Percentiles rank a stretch among this genome's conserved stretches.
These are phyloP conservation scores for Ambrosiella cleistominuta DNA, from an alignment of 2,329 filamentous ascomycete species.

Conservation along the genomic window DNA sequence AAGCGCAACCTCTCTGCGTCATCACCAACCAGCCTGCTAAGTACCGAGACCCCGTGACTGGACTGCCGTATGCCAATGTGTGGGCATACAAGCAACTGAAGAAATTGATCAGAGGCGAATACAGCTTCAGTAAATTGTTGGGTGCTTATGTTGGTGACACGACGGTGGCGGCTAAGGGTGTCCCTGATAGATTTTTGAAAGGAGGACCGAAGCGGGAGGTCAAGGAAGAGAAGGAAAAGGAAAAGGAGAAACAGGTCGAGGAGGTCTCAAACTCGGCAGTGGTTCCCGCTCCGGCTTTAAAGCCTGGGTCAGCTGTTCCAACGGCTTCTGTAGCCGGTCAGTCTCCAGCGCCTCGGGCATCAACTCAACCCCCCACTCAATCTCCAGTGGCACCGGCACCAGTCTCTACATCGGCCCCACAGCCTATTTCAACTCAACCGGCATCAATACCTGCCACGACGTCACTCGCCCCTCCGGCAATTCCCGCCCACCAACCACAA, in stretches of 20 bases:
- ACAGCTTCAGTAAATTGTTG: slow-evolving; percentile 64
- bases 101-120: slow-evolving; percentile 52
- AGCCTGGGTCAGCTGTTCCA: too few species aligned
- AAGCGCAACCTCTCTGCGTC: slow-evolving; percentile 45
- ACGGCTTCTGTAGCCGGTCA: background rate
- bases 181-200: slow-evolving; percentile 55
- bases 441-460: background rate
- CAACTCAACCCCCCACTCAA: background rate
- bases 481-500: background rate
- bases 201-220: background rate
- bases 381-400: too few species aligned
- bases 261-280: background rate
- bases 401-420: background rate
- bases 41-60: slow-evolving; percentile 73
- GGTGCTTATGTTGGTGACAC: slow-evolving; percentile 67
- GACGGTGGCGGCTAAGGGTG: slow-evolving; percentile 50
- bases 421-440: background rate
- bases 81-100: slow-evolving; percentile 72
- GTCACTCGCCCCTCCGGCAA: background rate
- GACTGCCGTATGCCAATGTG: slow-evolving; percentile 61
- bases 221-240: background rate
- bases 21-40: slow-evolving; percentile 69
- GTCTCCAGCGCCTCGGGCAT: background rate
- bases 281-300: too few species aligned
- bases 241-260: background rate